Conservation (phyloP, 306 rosid genomes). For the Ochetophila trinervis region DNA sequence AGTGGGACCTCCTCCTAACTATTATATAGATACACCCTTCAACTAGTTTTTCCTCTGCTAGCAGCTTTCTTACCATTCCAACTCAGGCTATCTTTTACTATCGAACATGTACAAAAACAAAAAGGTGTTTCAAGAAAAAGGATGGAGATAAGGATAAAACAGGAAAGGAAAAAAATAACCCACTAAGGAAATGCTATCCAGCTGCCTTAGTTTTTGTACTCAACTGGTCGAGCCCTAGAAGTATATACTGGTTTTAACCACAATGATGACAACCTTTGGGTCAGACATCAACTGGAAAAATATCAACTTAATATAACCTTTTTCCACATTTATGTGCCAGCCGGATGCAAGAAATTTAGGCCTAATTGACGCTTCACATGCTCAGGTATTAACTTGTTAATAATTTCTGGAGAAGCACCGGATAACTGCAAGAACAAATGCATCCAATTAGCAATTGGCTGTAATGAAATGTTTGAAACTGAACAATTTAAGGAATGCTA, state of each 20-base stretch:
- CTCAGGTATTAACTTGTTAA: constrained; percentile 82
- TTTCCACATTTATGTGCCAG: constrained; percentile 52
- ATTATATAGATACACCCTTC: constrained; percentile 46
- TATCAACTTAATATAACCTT: constrained; percentile 21
- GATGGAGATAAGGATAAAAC: constrained; percentile 26
- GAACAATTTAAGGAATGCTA: not conserved
- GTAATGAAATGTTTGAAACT: no score
- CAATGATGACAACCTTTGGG: constrained; percentile 46
- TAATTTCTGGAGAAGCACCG: constrained; percentile 78
- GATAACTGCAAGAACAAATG: constrained; percentile 47
- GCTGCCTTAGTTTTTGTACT: constrained; percentile 28
- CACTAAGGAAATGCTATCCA: constrained; percentile 42
- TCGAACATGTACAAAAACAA: constrained; percentile 64
- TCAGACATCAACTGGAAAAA: constrained; percentile 47
- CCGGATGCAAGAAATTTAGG: constrained; percentile 45
- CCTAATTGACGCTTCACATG: constrained; percentile 84
- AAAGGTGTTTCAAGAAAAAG: constrained; percentile 26
- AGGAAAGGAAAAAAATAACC: constrained; percentile 35
- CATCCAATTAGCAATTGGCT: not conserved
- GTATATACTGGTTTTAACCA: constrained; percentile 44
- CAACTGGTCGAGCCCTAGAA: constrained; percentile 36
- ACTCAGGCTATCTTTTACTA: constrained; percentile 54
- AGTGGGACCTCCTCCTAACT: constrained; percentile 51
- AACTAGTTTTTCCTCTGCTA: constrained; percentile 48
- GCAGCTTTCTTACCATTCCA: constrained; percentile 48